These are phyloP conservation scores for Saccharum officinarum DNA, from an alignment of 176 grass and related monocot genomes.

Conservation along the genomic window DNA sequence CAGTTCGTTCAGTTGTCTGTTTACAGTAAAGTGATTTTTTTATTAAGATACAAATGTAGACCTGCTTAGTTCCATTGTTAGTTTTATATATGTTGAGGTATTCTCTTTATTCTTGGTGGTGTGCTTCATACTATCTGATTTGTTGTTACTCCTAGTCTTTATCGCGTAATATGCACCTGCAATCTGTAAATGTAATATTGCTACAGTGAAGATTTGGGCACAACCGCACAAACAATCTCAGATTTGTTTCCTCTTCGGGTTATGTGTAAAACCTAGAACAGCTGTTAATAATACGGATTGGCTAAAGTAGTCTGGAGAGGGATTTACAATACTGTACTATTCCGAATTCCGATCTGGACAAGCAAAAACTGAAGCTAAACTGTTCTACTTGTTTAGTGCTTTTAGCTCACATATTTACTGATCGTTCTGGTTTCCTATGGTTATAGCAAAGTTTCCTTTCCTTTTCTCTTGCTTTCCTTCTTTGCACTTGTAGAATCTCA, in stretches of 20 bases:
- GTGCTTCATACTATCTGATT: background rate
- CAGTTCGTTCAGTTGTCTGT: constrained; percentile 13
- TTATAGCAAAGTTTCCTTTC: background rate
- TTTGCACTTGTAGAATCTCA: background rate
- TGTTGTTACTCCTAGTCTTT: background rate
- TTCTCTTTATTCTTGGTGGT: background rate
- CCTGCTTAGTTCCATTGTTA: constrained; percentile 13
- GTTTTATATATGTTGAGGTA: constrained; percentile 32
- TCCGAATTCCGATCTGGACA: background rate
- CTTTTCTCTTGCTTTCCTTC: background rate
- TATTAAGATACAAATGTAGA: background rate
- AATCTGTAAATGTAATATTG: background rate
- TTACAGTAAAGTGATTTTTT: background rate
- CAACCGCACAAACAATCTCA: background rate
- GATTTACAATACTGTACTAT: background rate
- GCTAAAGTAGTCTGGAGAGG: background rate
- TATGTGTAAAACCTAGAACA: background rate
- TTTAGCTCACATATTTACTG: constrained; percentile 8
- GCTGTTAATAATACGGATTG: background rate
- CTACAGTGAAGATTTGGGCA: background rate
- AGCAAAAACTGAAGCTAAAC: background rate
- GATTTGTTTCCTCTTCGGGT: background rate
- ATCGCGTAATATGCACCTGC: background rate
- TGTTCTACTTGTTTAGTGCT: constrained; percentile 14
- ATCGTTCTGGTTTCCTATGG: background rate